A percentile compares a stretch with the other conserved stretches of the same genome.
Evolutionary conservation across 306 rosid genomes (phyloP).

Genomic region (Pterocarpus macrocarpus): DNA sequence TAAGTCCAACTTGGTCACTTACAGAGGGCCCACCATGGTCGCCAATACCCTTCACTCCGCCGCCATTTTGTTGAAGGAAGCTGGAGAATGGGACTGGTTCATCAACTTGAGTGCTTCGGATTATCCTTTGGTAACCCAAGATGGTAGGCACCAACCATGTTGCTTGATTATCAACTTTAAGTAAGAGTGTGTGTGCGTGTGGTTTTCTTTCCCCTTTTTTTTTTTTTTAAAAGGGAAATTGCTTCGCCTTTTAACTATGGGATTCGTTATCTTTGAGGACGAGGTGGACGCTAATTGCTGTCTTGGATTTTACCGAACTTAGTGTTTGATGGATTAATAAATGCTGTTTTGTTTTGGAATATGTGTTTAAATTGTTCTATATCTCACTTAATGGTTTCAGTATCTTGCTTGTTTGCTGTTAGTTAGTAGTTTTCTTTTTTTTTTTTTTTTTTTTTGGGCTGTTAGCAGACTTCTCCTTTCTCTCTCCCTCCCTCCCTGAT

Average conservation of each 20-base stretch:
- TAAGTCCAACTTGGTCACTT: slow-evolving; percentile 67
- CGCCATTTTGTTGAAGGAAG: slow-evolving; percentile 56
- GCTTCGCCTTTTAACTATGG: too few relatives aligned
- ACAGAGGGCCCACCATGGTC: slow-evolving; percentile 65
- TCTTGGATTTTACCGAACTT: not conserved
- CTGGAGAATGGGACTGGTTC: slow-evolving; percentile 64
- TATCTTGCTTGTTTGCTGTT: slow-evolving; percentile 20
- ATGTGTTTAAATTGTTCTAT: slow-evolving; percentile 14
- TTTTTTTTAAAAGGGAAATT: too few relatives aligned
- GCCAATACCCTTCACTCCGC: slow-evolving; percentile 64
- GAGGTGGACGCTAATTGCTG: too few relatives aligned
- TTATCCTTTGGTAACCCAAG: slow-evolving; percentile 64
- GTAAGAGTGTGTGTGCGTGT: not conserved
- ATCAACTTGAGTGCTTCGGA: slow-evolving; percentile 65
- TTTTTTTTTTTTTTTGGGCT: too few relatives aligned
- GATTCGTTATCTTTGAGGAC: too few relatives aligned
- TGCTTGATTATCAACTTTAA: not conserved
- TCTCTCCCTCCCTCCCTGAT: too few relatives aligned
- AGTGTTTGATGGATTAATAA: too few relatives aligned
- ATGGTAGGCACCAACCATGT: slow-evolving; percentile 41
- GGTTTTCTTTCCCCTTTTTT: too few relatives aligned
- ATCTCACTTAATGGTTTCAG: not conserved
- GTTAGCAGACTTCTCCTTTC: too few relatives aligned
- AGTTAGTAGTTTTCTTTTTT: not conserved
- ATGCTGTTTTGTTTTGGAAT: not conserved